A percentile compares a stretch with the other conserved stretches of the same genome.
phyloP scores from a whole-genome alignment of 2,329 filamentous ascomycete species.

The Fusarium torulosum region DNA sequence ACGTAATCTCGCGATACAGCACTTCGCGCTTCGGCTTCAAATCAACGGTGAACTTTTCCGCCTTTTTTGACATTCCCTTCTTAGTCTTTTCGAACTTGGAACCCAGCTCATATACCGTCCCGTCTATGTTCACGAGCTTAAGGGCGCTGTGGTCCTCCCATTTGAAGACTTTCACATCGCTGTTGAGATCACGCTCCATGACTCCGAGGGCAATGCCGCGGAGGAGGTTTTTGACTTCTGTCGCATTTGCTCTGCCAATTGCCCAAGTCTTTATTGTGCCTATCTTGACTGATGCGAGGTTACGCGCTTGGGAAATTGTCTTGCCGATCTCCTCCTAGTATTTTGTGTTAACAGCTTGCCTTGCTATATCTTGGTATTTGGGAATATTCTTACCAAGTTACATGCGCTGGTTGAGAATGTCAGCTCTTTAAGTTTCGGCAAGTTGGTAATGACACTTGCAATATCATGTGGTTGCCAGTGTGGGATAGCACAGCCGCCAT shows the following conservation, averaged over 20 bases:
- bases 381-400: conserved; percentile 13
- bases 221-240: neutral
- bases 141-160: conserved; percentile 38
- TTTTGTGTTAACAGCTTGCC: neutral
- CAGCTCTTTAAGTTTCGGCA: conserved; percentile 23
- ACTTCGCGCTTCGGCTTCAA: conserved; percentile 12
- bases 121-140: neutral
- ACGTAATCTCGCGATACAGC: conserved; percentile 14
- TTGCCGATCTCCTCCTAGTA: conserved; percentile 24
- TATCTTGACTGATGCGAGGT: conserved; percentile 18
- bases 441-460: conserved; percentile 13
- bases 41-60: conserved; percentile 5
- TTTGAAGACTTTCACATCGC: neutral
- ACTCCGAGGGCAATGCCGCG: conserved; percentile 1
- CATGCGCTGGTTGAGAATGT: conserved; percentile 14
- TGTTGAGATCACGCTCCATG: neutral
- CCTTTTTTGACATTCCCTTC: conserved; percentile 15
- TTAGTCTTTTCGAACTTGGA: conserved; percentile 11
- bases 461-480: conserved; percentile 25
- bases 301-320: conserved; percentile 11
- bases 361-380: rapidly evolving
- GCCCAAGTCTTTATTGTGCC: neutral
- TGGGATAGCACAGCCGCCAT: conserved; percentile 3
- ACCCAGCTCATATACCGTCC: conserved; percentile 20
- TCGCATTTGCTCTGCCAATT: neutral